phyloP scores from a whole-genome alignment of 164 flowering plant species.

The Dillenia turbinata region DNA sequence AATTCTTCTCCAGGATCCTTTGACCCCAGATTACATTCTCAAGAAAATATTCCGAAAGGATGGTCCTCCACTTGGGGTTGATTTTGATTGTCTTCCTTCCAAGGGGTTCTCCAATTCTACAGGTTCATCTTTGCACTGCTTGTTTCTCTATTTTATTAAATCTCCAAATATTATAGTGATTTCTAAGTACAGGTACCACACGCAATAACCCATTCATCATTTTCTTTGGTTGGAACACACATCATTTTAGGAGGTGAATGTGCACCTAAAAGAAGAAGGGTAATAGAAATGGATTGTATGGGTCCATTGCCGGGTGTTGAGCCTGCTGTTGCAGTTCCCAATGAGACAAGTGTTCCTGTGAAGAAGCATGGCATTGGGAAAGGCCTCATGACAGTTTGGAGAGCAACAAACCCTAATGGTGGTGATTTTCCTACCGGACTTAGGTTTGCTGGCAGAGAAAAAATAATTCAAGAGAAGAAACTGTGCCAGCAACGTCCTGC shows the following conservation, averaged over 20 bases:
- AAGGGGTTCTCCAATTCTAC: constrained; percentile 20
- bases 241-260: constrained; percentile 22
- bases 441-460: constrained; percentile 13
- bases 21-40: constrained; percentile 50
- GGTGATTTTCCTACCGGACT: constrained; percentile 38
- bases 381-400: constrained; percentile 79
- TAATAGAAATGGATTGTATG: constrained; percentile 17
- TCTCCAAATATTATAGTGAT: not conserved
- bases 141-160: not conserved
- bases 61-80: constrained; percentile 81
- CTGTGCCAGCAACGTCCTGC: constrained; percentile 20
- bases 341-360: constrained; percentile 21
- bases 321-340: constrained; percentile 1
- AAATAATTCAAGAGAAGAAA: constrained; percentile 16
- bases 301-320: not conserved
- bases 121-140: constrained; percentile 24
- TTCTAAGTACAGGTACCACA: not conserved
- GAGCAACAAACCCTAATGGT: constrained; percentile 40
- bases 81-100: constrained; percentile 64
- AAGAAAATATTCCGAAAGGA: constrained; percentile 72
- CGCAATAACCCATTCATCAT: not conserved
- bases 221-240: not conserved
- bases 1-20: constrained; percentile 39
- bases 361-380: constrained; percentile 75
- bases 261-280: constrained; percentile 60